Evolutionary conservation across 805 yeast species (phyloP).

Genomic region (Yarrowia porcina): DNA sequence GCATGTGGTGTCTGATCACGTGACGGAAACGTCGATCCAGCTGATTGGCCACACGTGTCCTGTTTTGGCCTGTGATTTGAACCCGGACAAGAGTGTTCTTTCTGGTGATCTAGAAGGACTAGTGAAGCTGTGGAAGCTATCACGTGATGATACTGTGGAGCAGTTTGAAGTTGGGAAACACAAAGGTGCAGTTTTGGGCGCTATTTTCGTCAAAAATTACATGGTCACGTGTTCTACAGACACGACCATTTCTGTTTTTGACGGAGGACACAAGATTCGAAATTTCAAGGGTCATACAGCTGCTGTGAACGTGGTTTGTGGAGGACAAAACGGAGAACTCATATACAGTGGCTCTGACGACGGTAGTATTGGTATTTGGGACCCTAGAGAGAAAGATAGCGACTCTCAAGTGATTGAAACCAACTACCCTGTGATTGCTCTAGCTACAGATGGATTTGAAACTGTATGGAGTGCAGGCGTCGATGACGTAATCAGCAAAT

Average conservation of each 20-base stretch:
- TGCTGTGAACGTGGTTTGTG: slow-evolving; percentile 55
- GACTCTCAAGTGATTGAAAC: slow-evolving; percentile 42
- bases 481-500: slow-evolving; percentile 59
- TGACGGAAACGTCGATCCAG: slow-evolving; percentile 1
- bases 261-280: slow-evolving; percentile 49
- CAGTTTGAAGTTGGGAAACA: slow-evolving; percentile 47
- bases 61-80: slow-evolving; percentile 3
- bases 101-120: slow-evolving; percentile 16
- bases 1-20: background rate
- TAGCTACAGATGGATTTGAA: slow-evolving; percentile 44
- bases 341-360: slow-evolving; percentile 64
- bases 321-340: slow-evolving; percentile 38
- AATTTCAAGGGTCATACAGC: slow-evolving; percentile 52
- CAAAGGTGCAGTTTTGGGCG: slow-evolving; percentile 60
- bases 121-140: slow-evolving; percentile 13
- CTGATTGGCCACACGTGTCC: slow-evolving; percentile 4
- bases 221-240: slow-evolving; percentile 61
- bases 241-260: slow-evolving; percentile 59
- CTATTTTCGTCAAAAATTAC: slow-evolving; percentile 54
- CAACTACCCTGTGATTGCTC: slow-evolving; percentile 58
- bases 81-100: background rate
- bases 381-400: slow-evolving; percentile 51
- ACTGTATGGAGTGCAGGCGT: slow-evolving; percentile 60
- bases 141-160: slow-evolving; percentile 44
- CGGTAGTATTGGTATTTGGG: slow-evolving; percentile 63